phyloP scores from a whole-genome alignment of 2,329 filamentous ascomycete genomes.

The Alternaria consortialis region DNA sequence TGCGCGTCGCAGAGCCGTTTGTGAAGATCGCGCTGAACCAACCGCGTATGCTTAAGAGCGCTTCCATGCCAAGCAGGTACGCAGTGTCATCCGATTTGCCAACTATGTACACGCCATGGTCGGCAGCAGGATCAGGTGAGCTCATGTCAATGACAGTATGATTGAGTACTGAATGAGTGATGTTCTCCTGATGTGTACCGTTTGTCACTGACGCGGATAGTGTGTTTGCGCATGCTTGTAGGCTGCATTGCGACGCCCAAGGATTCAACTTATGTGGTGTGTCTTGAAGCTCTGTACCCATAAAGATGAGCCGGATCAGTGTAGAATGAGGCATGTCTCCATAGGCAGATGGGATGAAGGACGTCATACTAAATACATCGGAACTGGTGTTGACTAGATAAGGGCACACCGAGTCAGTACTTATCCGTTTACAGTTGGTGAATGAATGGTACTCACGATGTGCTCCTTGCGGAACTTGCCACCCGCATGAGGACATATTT shows the following conservation, averaged over 20 bases:
- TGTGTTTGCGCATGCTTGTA: conserved; percentile 21
- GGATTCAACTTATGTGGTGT: conserved; percentile 14
- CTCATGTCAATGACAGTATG: conserved; percentile 23
- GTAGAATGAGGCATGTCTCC: conserved; percentile 26
- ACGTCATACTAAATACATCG: conserved; percentile 29
- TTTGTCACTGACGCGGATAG: conserved; percentile 21
- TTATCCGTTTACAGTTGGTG: neutral
- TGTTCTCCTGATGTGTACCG: conserved; percentile 24
- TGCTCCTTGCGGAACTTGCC: conserved; percentile 22
- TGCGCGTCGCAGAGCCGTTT: conserved; percentile 25
- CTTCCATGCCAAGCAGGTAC: conserved; percentile 21
- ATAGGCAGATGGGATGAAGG: conserved; percentile 26
- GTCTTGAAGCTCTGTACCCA: conserved; percentile 23
- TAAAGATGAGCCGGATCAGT: conserved; percentile 22
- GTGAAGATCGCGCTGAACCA: conserved; percentile 26
- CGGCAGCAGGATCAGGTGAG: conserved; percentile 14
- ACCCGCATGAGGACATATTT: conserved; percentile 20
- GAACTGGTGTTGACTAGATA: conserved; percentile 20
- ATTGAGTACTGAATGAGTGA: conserved; percentile 17
- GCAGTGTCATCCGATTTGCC: conserved; percentile 8
- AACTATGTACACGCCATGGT: conserved; percentile 20
- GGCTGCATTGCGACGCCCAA: conserved; percentile 23
- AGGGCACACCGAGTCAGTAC: neutral
- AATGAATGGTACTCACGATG: neutral
- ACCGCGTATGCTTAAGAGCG: conserved; percentile 21